Evolutionary conservation across 768 basidiomycete species (phyloP), one percentile per base, ranked within the genome.

Genomic region (Hericium coralloides): DNA sequence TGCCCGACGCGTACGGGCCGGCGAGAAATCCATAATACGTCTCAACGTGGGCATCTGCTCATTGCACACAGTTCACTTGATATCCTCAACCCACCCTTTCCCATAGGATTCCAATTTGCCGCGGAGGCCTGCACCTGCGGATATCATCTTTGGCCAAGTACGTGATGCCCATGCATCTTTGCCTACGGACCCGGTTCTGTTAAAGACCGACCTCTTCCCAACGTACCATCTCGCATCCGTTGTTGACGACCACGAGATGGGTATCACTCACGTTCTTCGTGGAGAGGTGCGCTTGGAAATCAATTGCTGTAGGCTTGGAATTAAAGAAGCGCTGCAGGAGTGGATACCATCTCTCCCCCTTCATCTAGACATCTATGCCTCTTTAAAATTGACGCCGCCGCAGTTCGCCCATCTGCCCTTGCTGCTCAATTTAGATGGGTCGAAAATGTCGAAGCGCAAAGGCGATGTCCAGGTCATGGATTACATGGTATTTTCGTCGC

Each of bases 191-290:
- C 92, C 94, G 22, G 82, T 98, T 48, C 74, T 98, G 3, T 75
- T 98, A 59, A 98, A 99, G 69, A 86, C 89, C 1, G 97, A 99
- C 68, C 74, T 82, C 1, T 95, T 89, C 68, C 97, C 97, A 5
- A 98, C 95, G 0, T 99, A 99, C 67, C 97, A 98, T 61, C 79
- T 99, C 4, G 95, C 97, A 0, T 94, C 86, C 20, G 92, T 98
- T 0, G 92, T 95, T 0, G 97, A 99, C 63, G 97, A 99, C 70
- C 84, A 93, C 64, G 83, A 86, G 64, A 99, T 99, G 97, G 86
- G 85, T 0, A 92, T 99, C 22, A 92, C 93, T 0, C 97, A 98
- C 70, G 95, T 98, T 4, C 72, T 98, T 1, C 83, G 97, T 25
- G 97, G 97, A 52, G 95, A 98, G 80, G 94, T 86, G 56, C 26